A percentile compares a stretch with the other conserved stretches of the same genome.
These are phyloP conservation scores for Sclerotinia trifoliorum DNA, from an alignment of 2,329 filamentous ascomycete genomes.

Conservation along the genomic window DNA sequence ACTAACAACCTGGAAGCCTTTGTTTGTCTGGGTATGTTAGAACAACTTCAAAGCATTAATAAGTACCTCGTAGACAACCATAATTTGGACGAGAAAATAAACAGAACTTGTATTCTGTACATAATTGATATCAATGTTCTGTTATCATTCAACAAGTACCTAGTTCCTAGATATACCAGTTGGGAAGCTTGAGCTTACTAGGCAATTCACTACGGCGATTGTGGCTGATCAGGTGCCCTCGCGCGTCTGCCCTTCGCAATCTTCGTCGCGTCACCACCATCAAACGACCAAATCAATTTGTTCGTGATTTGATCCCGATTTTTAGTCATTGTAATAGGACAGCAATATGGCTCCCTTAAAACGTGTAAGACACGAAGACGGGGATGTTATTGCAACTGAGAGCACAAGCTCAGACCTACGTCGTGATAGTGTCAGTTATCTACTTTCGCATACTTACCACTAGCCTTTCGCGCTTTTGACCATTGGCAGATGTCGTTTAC, in stretches of 20 bases:
- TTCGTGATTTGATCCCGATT: neutral
- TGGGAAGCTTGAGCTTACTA: neutral
- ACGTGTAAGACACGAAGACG: slow-evolving; percentile 40
- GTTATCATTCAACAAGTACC: neutral
- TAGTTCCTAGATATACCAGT: neutral
- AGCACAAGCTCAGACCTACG: slow-evolving; percentile 36
- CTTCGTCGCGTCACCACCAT: neutral
- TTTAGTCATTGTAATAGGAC: neutral
- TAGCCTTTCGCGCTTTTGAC: neutral
- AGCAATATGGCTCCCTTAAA: slow-evolving; percentile 45
- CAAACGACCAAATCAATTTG: neutral
- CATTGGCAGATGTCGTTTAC: neutral
- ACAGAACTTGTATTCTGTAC: neutral
- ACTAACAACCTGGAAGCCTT: too few relatives aligned
- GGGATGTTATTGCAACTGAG: slow-evolving; percentile 39
- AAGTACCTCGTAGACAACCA: neutral
- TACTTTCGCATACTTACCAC: neutral
- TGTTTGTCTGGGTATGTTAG: too few relatives aligned
- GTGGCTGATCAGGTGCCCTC: slow-evolving; percentile 6
- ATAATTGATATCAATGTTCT: neutral
- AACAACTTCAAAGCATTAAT: neutral
- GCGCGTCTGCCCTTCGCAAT: neutral
- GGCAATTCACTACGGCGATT: slow-evolving; percentile 1
- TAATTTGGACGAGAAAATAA: neutral
- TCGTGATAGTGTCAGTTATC: slow-evolving; percentile 21